Conservation (phyloP, 1,139 yeast species). For the Kodamaea fungicola region DNA sequence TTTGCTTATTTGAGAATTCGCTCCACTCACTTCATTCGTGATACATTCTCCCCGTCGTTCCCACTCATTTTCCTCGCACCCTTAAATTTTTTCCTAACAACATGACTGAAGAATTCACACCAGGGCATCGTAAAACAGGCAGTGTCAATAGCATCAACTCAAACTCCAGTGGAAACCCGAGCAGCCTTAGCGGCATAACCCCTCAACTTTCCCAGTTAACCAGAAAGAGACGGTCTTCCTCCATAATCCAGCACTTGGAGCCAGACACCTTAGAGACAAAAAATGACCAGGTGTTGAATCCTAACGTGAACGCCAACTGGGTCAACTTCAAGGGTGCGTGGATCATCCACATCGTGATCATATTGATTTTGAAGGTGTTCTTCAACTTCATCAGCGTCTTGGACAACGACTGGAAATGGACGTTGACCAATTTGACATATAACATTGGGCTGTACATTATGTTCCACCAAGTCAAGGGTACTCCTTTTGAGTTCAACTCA, state of each 20-base stretch:
- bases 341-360: slow-evolving; percentile 85
- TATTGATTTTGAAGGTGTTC: slow-evolving; percentile 66
- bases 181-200: slow-evolving; percentile 12
- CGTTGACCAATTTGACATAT: slow-evolving; percentile 84
- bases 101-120: background rate
- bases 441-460: slow-evolving; percentile 89
- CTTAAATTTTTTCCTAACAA: background rate
- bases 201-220: slow-evolving; percentile 30
- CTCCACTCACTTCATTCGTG: no score
- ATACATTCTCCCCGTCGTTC: no score
- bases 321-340: slow-evolving; percentile 95
- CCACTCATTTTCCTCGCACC: background rate
- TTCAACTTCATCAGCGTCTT: slow-evolving; percentile 70
- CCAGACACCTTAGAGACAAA: slow-evolving; percentile 91
- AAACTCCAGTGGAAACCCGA: slow-evolving; percentile 10
- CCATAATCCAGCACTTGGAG: slow-evolving; percentile 77
- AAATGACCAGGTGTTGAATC: slow-evolving; percentile 84
- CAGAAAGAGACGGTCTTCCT: slow-evolving; percentile 46
- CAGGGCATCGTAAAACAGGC: slow-evolving; percentile 12
- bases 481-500: slow-evolving; percentile 93
- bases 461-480: slow-evolving; percentile 96
- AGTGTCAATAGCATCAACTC: slow-evolving; percentile 18
- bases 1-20: no score
- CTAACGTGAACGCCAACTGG: slow-evolving; percentile 94
- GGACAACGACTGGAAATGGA: slow-evolving; percentile 87